Base-by-base conservation (phyloP, 345 rosid genomes). In the Salix exigua region DNA sequence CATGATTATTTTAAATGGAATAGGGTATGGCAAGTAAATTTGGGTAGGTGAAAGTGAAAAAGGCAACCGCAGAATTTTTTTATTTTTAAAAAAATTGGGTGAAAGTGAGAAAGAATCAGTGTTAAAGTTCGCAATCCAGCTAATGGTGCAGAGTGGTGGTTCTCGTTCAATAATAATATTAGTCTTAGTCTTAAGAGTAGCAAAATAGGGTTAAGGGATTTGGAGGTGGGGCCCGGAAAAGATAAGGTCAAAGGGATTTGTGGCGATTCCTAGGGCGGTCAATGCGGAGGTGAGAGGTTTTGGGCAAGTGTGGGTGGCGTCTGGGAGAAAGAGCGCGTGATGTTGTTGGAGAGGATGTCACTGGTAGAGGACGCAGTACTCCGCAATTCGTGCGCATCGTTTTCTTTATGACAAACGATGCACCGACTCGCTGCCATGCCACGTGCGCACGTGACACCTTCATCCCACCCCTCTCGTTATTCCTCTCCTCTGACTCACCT, bases 361-460 rank as follows among this genome's bases (percentile, higher is more conserved):
- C 68, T 61, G 58, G 84, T 53, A 66, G 73, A 82, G 87, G 85
- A 84, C 68, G 83, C 87, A 64, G 70, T 60, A 79, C 80, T 78
- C 94, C 92, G 93, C 88, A 86, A 86, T 84, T 85, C 91, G 92
- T 88, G 96, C 93, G 89, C 80, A 70, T 79, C 74, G 37, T 77
- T 55, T 88, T 82, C 77, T 79, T 88, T 75, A 84, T 73, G 89
- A 79, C 67, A 80, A 80, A 85, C 83, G 91, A 88, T 80, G 89
- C 92, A 93, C 93, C 93, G 93, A 91, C 92, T 90, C 88, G 25
- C 86, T 86, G 85, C 72, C 66, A 61, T 42, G 85, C 44, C 94
- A 93, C 92, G 92, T 93, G 98, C 91, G 82, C 97, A 93, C 92
- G 92, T 93, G 92, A 88, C 77, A 12, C 80, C 81, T 81, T 46